These are phyloP conservation scores for Acaromyces ingoldii DNA, from an alignment of 1,284 basidiomycete species.

Conservation along the genomic window DNA sequence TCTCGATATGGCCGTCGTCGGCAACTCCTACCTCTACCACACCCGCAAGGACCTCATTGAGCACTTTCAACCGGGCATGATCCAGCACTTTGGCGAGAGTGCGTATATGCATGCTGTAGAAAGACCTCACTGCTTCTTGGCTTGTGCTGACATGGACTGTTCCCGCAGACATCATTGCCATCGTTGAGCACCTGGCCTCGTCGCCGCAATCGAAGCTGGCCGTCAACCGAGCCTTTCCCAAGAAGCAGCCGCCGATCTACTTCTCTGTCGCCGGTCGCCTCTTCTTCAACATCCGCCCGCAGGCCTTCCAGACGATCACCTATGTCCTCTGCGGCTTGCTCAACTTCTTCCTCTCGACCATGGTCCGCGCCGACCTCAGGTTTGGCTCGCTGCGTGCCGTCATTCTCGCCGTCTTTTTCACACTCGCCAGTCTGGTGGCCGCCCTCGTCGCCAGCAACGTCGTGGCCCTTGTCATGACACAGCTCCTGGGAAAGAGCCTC, in stretches of 20 bases:
- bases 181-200: conserved; percentile 70
- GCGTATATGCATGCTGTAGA: background rate
- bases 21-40: conserved; percentile 89
- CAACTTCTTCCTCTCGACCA: conserved; percentile 46
- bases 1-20: conserved; percentile 81
- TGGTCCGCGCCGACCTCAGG: conserved; percentile 48
- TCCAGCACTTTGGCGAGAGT: conserved; percentile 87
- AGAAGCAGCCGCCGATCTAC: conserved; percentile 65
- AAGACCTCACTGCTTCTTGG: background rate
- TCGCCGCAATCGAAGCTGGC: conserved; percentile 42
- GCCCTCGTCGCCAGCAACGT: conserved; percentile 64
- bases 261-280: conserved; percentile 52
- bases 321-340: conserved; percentile 39
- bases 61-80: conserved; percentile 71
- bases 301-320: conserved; percentile 45
- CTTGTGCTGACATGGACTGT: too few relatives aligned
- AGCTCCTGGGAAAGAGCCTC: conserved; percentile 60
- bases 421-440: conserved; percentile 46
- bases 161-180: conserved; percentile 60
- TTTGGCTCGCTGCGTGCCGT: conserved; percentile 29
- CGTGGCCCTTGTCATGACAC: conserved; percentile 68
- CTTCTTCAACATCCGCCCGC: conserved; percentile 57
- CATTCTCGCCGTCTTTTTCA: conserved; percentile 28
- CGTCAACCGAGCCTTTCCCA: conserved; percentile 15
- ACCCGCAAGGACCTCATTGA: conserved; percentile 79